Conservation (phyloP, 2,329 filamentous ascomycete genomes). For the Cercospora janseana region DNA sequence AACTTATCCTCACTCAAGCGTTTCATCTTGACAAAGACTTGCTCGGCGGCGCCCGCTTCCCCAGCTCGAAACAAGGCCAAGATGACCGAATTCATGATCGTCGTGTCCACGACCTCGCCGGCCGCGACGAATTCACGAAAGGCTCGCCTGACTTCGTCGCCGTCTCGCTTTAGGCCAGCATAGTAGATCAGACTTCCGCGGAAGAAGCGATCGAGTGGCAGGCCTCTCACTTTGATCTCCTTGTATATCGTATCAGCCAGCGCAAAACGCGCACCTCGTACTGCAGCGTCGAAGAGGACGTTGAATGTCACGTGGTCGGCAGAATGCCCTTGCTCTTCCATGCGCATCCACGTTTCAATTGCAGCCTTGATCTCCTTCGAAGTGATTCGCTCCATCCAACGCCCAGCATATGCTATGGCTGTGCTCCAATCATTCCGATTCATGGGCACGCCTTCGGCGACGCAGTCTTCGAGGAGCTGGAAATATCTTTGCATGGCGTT, state of each 20-base stretch:
- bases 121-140: conserved; percentile 81
- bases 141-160: conserved; percentile 68
- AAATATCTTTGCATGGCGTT: conserved; percentile 78
- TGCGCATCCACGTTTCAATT: conserved; percentile 79
- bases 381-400: conserved; percentile 62
- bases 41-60: conserved; percentile 73
- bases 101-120: conserved; percentile 84
- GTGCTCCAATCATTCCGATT: conserved; percentile 73
- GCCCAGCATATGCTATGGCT: conserved; percentile 74
- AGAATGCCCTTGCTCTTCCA: conserved; percentile 70
- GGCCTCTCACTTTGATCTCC: conserved; percentile 71
- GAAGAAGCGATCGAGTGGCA: conserved; percentile 73
- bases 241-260: conserved; percentile 81
- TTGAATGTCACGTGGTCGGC: conserved; percentile 85
- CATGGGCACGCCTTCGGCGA: conserved; percentile 68
- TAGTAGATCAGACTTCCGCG: conserved; percentile 81
- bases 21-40: conserved; percentile 85
- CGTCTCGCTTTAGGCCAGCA: conserved; percentile 72
- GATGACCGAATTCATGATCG: conserved; percentile 84
- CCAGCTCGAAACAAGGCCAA: conserved; percentile 71
- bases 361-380: conserved; percentile 64
- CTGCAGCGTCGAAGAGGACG: conserved; percentile 83
- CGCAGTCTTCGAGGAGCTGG: conserved; percentile 78
- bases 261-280: conserved; percentile 78
- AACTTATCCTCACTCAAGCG: conserved; percentile 49